These are phyloP conservation scores for Penicillium ochrochloron DNA, from an alignment of 495 filamentous ascomycete species.

Conservation along the genomic window DNA sequence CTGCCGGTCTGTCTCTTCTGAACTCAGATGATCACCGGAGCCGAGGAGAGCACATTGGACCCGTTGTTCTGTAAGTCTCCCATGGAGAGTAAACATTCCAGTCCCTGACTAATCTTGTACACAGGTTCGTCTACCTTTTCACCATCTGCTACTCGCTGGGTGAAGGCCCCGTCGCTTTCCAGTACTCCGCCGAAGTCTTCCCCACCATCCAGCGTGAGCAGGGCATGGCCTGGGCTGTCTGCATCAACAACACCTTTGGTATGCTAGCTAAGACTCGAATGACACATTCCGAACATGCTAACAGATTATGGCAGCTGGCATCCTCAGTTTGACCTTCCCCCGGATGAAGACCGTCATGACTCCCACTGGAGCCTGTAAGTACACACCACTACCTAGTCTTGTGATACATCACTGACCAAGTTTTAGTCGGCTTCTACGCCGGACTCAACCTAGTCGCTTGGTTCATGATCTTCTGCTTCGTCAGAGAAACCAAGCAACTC, in stretches of 20 bases:
- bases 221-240: slow-evolving; percentile 51
- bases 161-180: slow-evolving; percentile 55
- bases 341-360: slow-evolving; percentile 51
- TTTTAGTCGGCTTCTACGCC: slow-evolving; percentile 53
- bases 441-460: slow-evolving; percentile 55
- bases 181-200: slow-evolving; percentile 58
- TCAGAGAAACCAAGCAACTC: slow-evolving; percentile 54
- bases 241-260: slow-evolving; percentile 54
- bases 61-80: slow-evolving; percentile 36
- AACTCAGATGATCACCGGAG: slow-evolving; percentile 31
- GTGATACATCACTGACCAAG: neutral
- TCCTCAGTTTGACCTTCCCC: slow-evolving; percentile 58
- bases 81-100: neutral
- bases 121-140: slow-evolving; percentile 48
- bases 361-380: slow-evolving; percentile 52
- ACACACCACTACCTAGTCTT: neutral
- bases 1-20: slow-evolving; percentile 64
- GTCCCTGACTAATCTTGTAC: neutral
- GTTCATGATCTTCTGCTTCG: slow-evolving; percentile 54
- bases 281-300: neutral
- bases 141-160: slow-evolving; percentile 52
- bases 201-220: slow-evolving; percentile 52
- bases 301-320: slow-evolving; percentile 30
- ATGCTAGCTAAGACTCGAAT: slow-evolving; percentile 4
- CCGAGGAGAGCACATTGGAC: slow-evolving; percentile 26